Base-by-base conservation (phyloP, 257 asterid species). In the Paulownia fortunei region DNA sequence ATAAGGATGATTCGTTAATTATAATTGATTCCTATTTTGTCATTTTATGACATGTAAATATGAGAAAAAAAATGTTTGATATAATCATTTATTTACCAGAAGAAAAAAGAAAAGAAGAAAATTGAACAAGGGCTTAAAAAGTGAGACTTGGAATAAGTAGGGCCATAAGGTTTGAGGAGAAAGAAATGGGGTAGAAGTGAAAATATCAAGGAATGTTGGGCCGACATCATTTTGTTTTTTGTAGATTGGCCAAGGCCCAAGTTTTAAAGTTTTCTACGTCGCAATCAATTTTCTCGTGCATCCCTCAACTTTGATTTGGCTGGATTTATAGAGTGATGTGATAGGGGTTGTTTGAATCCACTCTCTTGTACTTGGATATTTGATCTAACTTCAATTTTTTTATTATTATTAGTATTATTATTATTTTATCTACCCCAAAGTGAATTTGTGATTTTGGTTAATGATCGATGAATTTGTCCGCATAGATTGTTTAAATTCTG, bases 201-300 rank as follows among this genome's bases (percentile, higher is more conserved):
- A 59, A 62, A 30, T 62, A 62, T 36, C 47, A n/a, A 62, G 26
- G 3, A 62, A 16, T 62, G 42, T 62, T 62, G 69, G 69, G 69
- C 69, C 69, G 9, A 21, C 37, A 59, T 26, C 13, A 62, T 62
- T 62, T 62, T 30, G 12, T 15, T 34, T 61, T 61, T 61, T 61
- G 4, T 27, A 16, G 44, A 61, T 61, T 61, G 68, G 44, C 39
- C 30, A 61, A 61, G 6, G n/a, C 42, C 0, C n/a, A n/a, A n/a
- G n/a, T n/a, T n/a, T n/a, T n/a, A n/a, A n/a, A 10, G 8, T 61
- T 62, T 32, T 62, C 47, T 62, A 15, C 21, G 68, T 24, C 68
- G 13, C 8, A 5, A 30, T 49, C 26, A 62, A 56, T 0, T 49
- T 49, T 2, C 5, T 16, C 6, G 2, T 13, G 16, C 10, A 13